Evolutionary conservation across 2,329 filamentous ascomycete species (phyloP), one percentile per base, ranked within the genome.

Genomic region (Pleurostoma richardsiae): DNA sequence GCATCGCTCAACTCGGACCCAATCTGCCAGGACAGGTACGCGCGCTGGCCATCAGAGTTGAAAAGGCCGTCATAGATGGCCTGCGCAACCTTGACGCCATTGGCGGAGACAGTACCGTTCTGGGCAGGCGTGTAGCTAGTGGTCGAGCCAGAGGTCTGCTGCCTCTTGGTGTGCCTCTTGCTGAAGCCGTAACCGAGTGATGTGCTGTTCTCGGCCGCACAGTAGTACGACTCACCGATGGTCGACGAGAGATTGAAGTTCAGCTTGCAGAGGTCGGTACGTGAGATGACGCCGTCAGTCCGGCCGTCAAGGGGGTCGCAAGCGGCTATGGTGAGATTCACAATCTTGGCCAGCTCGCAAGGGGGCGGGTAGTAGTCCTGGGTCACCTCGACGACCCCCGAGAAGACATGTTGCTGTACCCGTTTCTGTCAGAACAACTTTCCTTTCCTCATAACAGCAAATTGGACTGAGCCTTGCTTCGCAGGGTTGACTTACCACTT

Each of bases 241-340:
- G 68, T 69, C 7, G 64, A 60, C 46, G 58, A 69, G 36, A 75
- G 53, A 53, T 79, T 66, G 49, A 67, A 69, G 26, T 66, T 58
- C 3, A 74, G 57, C 40, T 71, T 70, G 50, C 70, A 72, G 7
- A 63, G 60, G n/a, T 50, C 46, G 28, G 41, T 46, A 10, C 49
- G 46, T 4, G 45, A 44, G 36, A 50, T 44, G 11, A 54, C 52
- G n/a, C 52, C 52, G 27, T 50, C 46, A 26, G 42, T 19, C 27
- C 36, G 26, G 6, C 46, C 46, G 33, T 50, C 43, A 7, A 48
- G 38, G 10, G 27, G 5, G 29, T 50, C 49, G 33, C 49, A 50
- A 27, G 40, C 43, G 5, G 39, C 30, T n/a, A 50, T 48, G 28
- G 43, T 48, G 10, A 29, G 42, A 27, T 50, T 48, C 40, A 45